Conservation (phyloP, 106 monocot species). For the Agapanthus africanus region DNA sequence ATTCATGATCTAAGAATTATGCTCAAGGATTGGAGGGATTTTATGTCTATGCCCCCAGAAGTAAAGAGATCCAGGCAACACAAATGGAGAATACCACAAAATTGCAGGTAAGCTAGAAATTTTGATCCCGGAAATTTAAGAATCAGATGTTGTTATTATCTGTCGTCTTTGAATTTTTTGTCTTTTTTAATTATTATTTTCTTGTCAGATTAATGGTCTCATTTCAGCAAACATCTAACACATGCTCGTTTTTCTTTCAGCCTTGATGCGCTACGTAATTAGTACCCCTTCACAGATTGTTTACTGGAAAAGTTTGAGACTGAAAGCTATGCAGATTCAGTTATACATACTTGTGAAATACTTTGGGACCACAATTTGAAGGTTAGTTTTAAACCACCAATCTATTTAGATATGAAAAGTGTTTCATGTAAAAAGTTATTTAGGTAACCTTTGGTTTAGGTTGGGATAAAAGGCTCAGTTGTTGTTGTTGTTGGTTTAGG, state of each 20-base stretch:
- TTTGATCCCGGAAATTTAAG: neutral
- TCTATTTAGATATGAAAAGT: neutral
- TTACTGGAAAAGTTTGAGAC: neutral
- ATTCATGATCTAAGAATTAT: conserved; percentile 16
- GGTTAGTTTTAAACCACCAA: neutral
- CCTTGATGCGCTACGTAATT: neutral
- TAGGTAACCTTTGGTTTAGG: no score
- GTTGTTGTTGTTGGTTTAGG: no score
- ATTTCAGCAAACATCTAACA: neutral
- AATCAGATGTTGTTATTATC: neutral
- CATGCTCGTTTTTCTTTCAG: conserved; percentile 1
- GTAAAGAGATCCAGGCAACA: neutral
- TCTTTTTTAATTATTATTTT: neutral
- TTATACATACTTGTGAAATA: neutral
- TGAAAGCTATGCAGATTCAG: neutral
- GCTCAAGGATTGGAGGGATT: conserved; percentile 20
- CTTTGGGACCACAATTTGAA: neutral
- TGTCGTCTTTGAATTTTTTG: neutral
- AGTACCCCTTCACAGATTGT: neutral
- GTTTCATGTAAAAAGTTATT: no score
- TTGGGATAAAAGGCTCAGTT: no score
- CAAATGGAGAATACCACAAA: conserved; percentile 22
- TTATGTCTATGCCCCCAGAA: conserved; percentile 13
- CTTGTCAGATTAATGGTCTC: neutral
- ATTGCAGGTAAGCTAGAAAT: conserved; percentile 17